A percentile compares a stretch with the other conserved stretches of the same genome.
Conservation (phyloP, 768 basidiomycete genomes). For the Mycena leptocephala region DNA sequence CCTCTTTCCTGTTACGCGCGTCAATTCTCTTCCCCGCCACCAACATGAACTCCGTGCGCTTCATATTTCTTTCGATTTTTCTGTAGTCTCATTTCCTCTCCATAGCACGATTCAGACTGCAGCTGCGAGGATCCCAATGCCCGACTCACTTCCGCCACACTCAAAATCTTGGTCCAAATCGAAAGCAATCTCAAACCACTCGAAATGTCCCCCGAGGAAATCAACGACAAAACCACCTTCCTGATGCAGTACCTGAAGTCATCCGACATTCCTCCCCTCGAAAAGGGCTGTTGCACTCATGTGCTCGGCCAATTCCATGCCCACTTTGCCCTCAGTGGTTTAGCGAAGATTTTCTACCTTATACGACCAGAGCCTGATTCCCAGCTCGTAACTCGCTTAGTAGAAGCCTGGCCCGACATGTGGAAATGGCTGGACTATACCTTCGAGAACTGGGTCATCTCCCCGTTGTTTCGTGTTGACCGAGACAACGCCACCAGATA, state of each 20-base stretch:
- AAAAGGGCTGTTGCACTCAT: constrained; percentile 29
- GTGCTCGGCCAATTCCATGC: constrained; percentile 32
- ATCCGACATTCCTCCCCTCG: constrained; percentile 27
- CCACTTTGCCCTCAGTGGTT: constrained; percentile 19
- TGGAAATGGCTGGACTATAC: constrained; percentile 33
- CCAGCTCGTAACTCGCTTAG: constrained; percentile 18
- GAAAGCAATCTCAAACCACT: constrained; percentile 13
- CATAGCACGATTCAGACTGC: constrained; percentile 22
- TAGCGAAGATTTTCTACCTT: constrained; percentile 27
- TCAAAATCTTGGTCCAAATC: background rate
- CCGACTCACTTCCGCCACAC: constrained; percentile 21
- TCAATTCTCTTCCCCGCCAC: background rate
- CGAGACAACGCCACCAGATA: constrained; percentile 2
- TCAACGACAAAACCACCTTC: constrained; percentile 15
- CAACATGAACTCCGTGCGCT: constrained; percentile 19
- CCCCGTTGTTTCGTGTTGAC: constrained; percentile 25
- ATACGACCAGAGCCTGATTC: constrained; percentile 29
- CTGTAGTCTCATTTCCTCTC: background rate
- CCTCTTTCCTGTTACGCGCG: background rate
- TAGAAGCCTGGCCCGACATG: constrained; percentile 33
- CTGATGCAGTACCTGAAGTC: constrained; percentile 28
- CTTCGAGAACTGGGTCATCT: constrained; percentile 33
- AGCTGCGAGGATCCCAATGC: constrained; percentile 30
- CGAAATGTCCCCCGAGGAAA: constrained; percentile 20
- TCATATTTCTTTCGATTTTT: background rate